Base-by-base conservation (phyloP, 2,329 filamentous ascomycete species). In the Alternaria sp. region DNA sequence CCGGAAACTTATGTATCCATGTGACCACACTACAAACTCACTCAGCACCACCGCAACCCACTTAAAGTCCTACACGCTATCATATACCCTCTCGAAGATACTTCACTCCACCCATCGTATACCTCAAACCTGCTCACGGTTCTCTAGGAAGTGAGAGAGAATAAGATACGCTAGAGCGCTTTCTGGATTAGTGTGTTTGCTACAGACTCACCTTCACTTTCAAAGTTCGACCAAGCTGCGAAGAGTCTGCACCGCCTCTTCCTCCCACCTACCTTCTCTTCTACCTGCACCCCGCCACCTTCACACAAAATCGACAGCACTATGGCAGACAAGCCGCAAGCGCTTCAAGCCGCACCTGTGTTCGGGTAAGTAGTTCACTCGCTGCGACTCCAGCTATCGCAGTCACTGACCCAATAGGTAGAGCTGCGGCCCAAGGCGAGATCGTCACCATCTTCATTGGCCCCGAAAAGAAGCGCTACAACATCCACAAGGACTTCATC, bases 261-360 rank as follows among this genome's bases (percentile, higher is more conserved):
- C 5, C 36, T 17, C 15, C 2, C 36, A 40, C 36, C 4, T 1
- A 5, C 9, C 36, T 40, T 8, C n/a, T 30, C 8, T 5, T 40
- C 15, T 40, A 5, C 0, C 36, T 40, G 0, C 1, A 6, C 36
- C 6, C 15, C 36, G 3, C 36, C 36, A 40, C 0, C 6, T 0
- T 1, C 32, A 3, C 2, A 17, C 32, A 6, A 17, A 40, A 3
- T 3, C 9, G 0, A 17, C 15, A 11, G 15, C 36, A 3, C 36
- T 3, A 40, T 40, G 36, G 2, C 36, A 1, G 5, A 40, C 8
- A 11, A 17, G 5, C 0, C 9, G 2, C 4, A 40, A 17, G 36
- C 3, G 6, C 5, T 15, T 40, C 36, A 0, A 0, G 15, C 0
- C 5, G 2, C 36, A 3, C 36, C 36, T 10, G 9, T 5, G 0